Conservation (phyloP, 805 yeast genomes). For the Metschnikowia reukaufii region DNA sequence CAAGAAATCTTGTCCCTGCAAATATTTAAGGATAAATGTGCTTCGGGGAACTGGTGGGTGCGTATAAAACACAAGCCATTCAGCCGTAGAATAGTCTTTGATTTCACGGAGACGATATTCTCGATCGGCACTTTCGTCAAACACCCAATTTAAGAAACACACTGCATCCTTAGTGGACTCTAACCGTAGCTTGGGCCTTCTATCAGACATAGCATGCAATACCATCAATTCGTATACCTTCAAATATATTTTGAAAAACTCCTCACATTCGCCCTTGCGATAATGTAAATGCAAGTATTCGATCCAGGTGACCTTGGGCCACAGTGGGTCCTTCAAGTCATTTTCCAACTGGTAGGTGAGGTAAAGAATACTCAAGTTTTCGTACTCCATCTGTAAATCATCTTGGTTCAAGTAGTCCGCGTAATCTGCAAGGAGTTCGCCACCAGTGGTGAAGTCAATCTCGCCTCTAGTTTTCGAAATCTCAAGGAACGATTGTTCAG, state of each 20-base stretch:
- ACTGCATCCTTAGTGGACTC: neutral
- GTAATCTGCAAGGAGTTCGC: constrained; percentile 31
- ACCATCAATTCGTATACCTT: constrained; percentile 36
- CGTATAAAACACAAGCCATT: constrained; percentile 26
- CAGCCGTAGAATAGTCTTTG: constrained; percentile 37
- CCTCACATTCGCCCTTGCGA: constrained; percentile 28
- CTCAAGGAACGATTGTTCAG: constrained; percentile 32
- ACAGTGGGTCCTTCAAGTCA: constrained; percentile 25
- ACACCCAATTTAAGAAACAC: neutral
- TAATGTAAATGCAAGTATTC: constrained; percentile 32
- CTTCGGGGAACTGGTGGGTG: constrained; percentile 24
- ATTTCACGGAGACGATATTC: constrained; percentile 16
- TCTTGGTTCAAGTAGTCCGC: constrained; percentile 20
- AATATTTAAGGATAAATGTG: constrained; percentile 18
- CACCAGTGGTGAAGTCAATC: constrained; percentile 5
- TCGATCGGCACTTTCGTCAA: neutral
- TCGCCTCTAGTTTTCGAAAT: constrained; percentile 10
- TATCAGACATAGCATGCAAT: constrained; percentile 1
- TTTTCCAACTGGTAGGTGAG: constrained; percentile 33
- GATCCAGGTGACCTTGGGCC: constrained; percentile 43
- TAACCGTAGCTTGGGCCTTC: neutral
- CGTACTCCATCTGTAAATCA: constrained; percentile 12
- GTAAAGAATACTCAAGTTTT: constrained; percentile 28
- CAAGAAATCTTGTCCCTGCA: neutral
- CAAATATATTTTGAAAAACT: constrained; percentile 29